phyloP scores from a whole-genome alignment of 257 asterid genomes.

The Anisodus tanguticus region DNA sequence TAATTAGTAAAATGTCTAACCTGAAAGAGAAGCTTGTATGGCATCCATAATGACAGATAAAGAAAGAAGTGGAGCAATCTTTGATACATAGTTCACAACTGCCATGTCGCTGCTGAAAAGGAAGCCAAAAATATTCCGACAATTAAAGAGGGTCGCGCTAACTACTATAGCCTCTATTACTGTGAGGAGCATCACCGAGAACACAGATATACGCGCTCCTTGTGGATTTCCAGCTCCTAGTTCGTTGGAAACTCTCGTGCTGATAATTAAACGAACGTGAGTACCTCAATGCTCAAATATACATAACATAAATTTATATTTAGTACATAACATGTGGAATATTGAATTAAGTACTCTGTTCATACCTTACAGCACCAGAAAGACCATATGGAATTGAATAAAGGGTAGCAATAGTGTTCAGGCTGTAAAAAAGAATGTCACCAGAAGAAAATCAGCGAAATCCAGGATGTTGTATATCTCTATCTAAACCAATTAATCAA shows the following conservation, averaged over 20 bases:
- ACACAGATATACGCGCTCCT: conserved; percentile 58
- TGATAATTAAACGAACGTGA: conserved; percentile 30
- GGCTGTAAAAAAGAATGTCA: conserved; percentile 42
- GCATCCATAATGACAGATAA: conserved; percentile 57
- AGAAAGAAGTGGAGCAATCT: conserved; percentile 72
- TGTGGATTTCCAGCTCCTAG: conserved; percentile 45
- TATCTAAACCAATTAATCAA: background rate
- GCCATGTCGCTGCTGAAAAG: conserved; percentile 69
- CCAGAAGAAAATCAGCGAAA: background rate
- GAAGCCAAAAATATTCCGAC: conserved; percentile 73
- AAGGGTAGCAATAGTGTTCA: conserved; percentile 62
- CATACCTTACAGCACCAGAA: conserved; percentile 77
- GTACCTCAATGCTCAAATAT: background rate
- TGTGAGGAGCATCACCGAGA: conserved; percentile 61
- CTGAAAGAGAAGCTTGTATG: conserved; percentile 68
- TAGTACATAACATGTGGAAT: background rate
- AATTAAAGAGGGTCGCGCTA: conserved; percentile 48
- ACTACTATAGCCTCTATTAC: conserved; percentile 45
- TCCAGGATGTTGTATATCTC: background rate
- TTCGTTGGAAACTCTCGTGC: conserved; percentile 71
- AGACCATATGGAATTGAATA: conserved; percentile 74
- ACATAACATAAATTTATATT: background rate
- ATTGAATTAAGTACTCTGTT: background rate
- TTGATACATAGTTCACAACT: conserved; percentile 67
- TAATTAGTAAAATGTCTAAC: conserved; percentile 34